Conservation (phyloP, 371 early-diverging fungal genomes). For the Apophysomyces elegans region DNA sequence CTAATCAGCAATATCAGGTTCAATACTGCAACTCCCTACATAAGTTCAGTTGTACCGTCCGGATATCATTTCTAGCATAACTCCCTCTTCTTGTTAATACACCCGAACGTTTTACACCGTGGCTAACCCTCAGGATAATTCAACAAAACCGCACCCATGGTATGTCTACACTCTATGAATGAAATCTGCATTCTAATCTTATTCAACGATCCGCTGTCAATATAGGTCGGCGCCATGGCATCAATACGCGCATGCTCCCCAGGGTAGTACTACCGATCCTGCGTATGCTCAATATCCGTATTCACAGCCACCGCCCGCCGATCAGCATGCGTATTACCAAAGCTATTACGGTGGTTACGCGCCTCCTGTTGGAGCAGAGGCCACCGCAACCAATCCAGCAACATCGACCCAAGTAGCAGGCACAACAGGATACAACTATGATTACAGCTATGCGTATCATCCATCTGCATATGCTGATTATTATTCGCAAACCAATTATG, state of each 20-base stretch:
- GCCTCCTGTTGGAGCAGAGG: slow-evolving; percentile 27
- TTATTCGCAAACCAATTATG: slow-evolving; percentile 17
- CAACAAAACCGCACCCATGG: slow-evolving; percentile 31
- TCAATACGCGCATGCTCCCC: slow-evolving; percentile 18
- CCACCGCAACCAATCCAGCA: not conserved
- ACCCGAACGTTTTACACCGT: slow-evolving; percentile 11
- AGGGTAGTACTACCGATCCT: slow-evolving; percentile 16
- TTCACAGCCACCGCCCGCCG: slow-evolving; percentile 24
- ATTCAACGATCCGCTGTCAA: not conserved
- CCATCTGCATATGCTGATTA: slow-evolving; percentile 13
- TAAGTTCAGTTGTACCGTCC: too few species aligned
- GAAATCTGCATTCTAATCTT: not conserved
- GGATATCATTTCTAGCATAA: too few species aligned
- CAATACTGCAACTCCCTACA: too few species aligned
- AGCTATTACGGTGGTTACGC: slow-evolving; percentile 28
- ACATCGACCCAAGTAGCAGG: slow-evolving; percentile 14
- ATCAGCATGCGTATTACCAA: slow-evolving; percentile 35
- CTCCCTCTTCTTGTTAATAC: not conserved
- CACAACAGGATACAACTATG: slow-evolving; percentile 19
- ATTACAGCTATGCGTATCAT: slow-evolving; percentile 24
- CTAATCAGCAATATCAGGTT: too few species aligned
- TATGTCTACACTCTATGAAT: slow-evolving; percentile 1
- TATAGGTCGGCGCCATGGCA: slow-evolving; percentile 34
- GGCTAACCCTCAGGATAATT: slow-evolving; percentile 32
- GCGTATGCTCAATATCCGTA: slow-evolving; percentile 31